A percentile compares a stretch with the other conserved stretches of the same genome.
Conservation (phyloP, 1,284 basidiomycete genomes). For the Phaffia rhodozyma region DNA sequence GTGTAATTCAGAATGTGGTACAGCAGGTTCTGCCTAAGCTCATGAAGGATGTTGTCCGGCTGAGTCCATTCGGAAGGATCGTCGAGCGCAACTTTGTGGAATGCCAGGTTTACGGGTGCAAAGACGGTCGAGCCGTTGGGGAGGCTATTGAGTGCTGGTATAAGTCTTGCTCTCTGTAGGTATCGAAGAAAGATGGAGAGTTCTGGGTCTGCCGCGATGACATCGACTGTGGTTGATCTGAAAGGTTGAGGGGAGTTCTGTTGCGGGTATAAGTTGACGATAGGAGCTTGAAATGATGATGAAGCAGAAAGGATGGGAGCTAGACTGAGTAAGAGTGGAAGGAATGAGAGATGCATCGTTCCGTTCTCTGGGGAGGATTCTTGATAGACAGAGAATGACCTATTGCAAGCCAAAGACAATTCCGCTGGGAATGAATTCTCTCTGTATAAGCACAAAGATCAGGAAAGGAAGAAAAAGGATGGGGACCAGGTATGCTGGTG, state of each 20-base stretch:
- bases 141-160: slow-evolving; percentile 82
- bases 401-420: too few species aligned
- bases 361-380: too few species aligned
- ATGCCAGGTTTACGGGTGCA: slow-evolving; percentile 88
- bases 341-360: too few species aligned
- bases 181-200: slow-evolving; percentile 67
- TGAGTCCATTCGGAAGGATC: slow-evolving; percentile 36
- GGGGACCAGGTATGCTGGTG: too few species aligned
- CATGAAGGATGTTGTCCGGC: slow-evolving; percentile 69
- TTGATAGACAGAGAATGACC: too few species aligned
- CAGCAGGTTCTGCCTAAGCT: slow-evolving; percentile 78
- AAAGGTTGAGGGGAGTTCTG: background rate
- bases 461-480: too few species aligned
- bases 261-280: too few species aligned
- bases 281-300: too few species aligned
- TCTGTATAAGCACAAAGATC: too few species aligned
- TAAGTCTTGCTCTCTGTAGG: slow-evolving; percentile 71
- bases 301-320: too few species aligned
- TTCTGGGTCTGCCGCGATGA: slow-evolving; percentile 60
- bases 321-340: too few species aligned
- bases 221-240: slow-evolving; percentile 58
- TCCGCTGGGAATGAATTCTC: too few species aligned
- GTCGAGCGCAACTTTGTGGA: slow-evolving; percentile 30
- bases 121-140: slow-evolving; percentile 66
- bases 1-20: slow-evolving; percentile 90